Conservation (phyloP, 257 asterid genomes). For the Nicotiana obtusifolia region DNA sequence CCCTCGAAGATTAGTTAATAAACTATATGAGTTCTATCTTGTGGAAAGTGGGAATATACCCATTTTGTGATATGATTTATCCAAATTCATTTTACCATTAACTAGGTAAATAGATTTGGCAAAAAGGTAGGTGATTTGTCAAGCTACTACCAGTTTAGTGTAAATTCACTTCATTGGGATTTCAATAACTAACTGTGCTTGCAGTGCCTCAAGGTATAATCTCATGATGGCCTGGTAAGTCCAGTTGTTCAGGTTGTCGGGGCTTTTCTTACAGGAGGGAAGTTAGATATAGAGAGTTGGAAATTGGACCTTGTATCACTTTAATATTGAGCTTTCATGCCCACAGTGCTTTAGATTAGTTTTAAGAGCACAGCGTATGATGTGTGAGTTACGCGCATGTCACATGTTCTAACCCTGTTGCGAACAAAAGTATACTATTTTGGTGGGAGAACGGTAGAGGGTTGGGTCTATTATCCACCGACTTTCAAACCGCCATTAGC, state of each 20-base stretch:
- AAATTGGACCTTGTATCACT: background rate
- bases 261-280: background rate
- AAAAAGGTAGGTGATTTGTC: background rate
- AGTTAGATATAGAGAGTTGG: background rate
- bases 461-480: background rate
- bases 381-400: background rate
- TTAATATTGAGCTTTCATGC: background rate
- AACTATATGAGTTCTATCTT: background rate
- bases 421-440: background rate
- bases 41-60: background rate
- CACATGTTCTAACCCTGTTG: background rate
- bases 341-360: background rate
- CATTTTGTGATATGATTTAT: background rate
- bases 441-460: background rate
- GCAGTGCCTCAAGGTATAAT: background rate
- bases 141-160: background rate
- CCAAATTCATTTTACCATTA: background rate
- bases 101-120: background rate
- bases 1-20: background rate
- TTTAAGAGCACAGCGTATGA: background rate
- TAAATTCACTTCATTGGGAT: background rate
- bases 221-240: background rate
- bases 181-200: background rate
- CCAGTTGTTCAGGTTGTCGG: background rate
- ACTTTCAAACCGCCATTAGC: background rate